These are phyloP conservation scores for Sphaceloma murrayae DNA, from an alignment of 2,329 filamentous ascomycete genomes.

Conservation along the genomic window DNA sequence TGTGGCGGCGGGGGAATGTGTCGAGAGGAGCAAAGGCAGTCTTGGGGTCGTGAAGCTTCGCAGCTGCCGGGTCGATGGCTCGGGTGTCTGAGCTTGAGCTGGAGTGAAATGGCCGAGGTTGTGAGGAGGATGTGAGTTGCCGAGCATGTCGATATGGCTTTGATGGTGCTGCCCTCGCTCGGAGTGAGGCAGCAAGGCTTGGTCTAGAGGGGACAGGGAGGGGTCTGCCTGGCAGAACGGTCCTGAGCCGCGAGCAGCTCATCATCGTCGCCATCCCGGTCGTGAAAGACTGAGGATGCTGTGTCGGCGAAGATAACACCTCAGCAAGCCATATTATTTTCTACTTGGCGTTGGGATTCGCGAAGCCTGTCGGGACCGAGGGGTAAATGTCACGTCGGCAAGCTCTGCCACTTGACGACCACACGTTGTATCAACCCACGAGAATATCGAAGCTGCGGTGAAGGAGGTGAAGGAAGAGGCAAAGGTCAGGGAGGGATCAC, in stretches of 20 bases:
- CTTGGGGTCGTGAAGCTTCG: constrained; percentile 16
- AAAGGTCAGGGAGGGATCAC: too few species aligned
- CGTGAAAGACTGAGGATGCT: neutral
- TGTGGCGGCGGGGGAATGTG: constrained; percentile 72
- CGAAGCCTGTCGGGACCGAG: too few species aligned
- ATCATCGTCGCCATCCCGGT: constrained; percentile 2
- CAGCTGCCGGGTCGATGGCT: constrained; percentile 4
- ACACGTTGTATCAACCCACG: too few species aligned
- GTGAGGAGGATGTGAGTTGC: neutral
- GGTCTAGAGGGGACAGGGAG: neutral
- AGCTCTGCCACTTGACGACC: too few species aligned
- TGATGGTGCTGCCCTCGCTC: neutral
- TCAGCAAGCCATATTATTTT: neutral
- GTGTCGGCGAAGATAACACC: too few species aligned
- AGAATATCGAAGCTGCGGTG: too few species aligned
- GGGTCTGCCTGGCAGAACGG: neutral
- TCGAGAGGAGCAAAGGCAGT: constrained; percentile 40
- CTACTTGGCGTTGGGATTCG: neutral
- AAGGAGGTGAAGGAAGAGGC: too few species aligned
- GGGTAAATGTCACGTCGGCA: too few species aligned
- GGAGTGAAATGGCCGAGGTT: constrained; percentile 18
- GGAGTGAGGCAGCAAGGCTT: neutral
- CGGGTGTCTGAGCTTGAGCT: constrained; percentile 13
- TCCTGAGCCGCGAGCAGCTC: neutral
- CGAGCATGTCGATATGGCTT: neutral